A percentile compares a stretch with the other conserved stretches of the same genome.
phyloP scores from a whole-genome alignment of 2,329 filamentous ascomycete species.

The Dactylellina leptospora region DNA sequence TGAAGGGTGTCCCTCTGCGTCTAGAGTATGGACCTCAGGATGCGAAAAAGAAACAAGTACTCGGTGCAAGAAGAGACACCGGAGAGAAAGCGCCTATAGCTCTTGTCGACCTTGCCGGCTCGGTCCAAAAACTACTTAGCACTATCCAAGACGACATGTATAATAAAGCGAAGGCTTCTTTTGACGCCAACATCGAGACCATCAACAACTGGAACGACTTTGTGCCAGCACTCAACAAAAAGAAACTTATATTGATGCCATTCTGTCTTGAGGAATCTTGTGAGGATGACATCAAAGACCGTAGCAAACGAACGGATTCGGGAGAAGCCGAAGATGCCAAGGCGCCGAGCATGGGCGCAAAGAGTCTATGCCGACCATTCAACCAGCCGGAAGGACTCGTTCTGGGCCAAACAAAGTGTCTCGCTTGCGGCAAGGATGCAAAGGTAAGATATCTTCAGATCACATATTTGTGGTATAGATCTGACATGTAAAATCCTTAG shows the following conservation, averaged over 20 bases:
- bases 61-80: conserved; percentile 85
- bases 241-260: conserved; percentile 92
- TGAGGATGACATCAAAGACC: conserved; percentile 93
- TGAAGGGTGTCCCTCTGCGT: conserved; percentile 92
- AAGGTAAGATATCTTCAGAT: conserved; percentile 51
- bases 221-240: conserved; percentile 84
- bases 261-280: conserved; percentile 78
- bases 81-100: conserved; percentile 82
- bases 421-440: conserved; percentile 61
- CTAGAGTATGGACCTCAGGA: conserved; percentile 97
- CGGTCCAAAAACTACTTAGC: conserved; percentile 82
- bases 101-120: conserved; percentile 75
- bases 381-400: conserved; percentile 84
- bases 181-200: conserved; percentile 79
- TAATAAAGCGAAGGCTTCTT: conserved; percentile 77
- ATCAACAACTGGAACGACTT: conserved; percentile 92
- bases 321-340: conserved; percentile 78
- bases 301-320: conserved; percentile 70
- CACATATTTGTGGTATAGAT: not conserved
- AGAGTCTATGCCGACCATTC: conserved; percentile 80
- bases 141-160: conserved; percentile 87
- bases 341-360: conserved; percentile 78
- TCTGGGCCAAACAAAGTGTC: conserved; percentile 84
- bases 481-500: not conserved
- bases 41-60: conserved; percentile 82